Conservation (phyloP, 129 eudicot genomes). For the Chrysanthemum lavandulifolium region DNA sequence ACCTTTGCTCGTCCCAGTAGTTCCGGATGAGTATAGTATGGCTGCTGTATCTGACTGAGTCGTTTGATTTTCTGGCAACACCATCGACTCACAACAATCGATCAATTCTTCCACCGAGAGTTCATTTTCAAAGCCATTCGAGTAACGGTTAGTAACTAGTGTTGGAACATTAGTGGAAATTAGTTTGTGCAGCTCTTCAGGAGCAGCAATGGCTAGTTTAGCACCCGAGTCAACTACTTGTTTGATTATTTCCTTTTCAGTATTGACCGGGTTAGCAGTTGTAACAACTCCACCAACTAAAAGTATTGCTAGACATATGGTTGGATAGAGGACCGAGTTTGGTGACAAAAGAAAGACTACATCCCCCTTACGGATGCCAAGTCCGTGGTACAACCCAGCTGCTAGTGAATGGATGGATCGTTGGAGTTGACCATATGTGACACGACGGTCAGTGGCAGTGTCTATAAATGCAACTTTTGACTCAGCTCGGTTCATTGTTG, state of each 20-base stretch:
- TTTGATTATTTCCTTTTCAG: constrained; percentile 50
- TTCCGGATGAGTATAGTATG: constrained; percentile 69
- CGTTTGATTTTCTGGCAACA: constrained; percentile 31
- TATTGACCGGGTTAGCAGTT: constrained; percentile 71
- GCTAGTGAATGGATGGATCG: constrained; percentile 54
- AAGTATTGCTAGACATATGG: constrained; percentile 62
- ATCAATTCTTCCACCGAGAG: constrained; percentile 54
- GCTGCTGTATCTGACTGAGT: constrained; percentile 69
- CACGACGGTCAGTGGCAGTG: constrained; percentile 36
- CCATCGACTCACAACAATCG: constrained; percentile 37
- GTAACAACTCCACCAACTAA: constrained; percentile 64
- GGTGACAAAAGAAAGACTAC: constrained; percentile 62
- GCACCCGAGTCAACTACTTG: constrained; percentile 69
- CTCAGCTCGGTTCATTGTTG: constrained; percentile 41
- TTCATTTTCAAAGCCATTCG: constrained; percentile 18
- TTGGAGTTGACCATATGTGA: constrained; percentile 62
- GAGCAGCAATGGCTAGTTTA: constrained; percentile 51
- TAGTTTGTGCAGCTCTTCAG: constrained; percentile 51
- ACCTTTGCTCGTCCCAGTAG: constrained; percentile 79
- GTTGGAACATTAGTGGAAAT: constrained; percentile 42
- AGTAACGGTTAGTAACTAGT: constrained; percentile 40
- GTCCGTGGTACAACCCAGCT: constrained; percentile 50
- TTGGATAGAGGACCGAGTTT: constrained; percentile 64
- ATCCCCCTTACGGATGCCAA: constrained; percentile 64
- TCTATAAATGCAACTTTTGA: constrained; percentile 60